Base-by-base conservation (phyloP, 176 grass and related monocot species). In the Avena sativa region DNA sequence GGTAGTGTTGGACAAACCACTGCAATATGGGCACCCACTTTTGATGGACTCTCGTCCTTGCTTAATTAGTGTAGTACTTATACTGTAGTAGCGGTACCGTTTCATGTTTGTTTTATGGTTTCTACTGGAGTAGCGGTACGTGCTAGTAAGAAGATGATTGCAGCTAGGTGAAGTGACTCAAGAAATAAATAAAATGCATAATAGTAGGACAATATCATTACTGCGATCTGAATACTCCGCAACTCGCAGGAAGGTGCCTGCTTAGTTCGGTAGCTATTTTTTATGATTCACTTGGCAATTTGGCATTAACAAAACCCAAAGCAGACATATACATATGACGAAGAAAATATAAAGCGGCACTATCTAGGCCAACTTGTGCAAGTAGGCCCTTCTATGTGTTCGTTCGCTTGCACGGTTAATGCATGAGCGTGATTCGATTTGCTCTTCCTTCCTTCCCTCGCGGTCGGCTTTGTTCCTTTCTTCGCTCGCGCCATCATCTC, bases 361-460 rank as follows among this genome's bases (percentile, higher is more conserved):
- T 73, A 40, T 3, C 36, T 23, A 72, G 84, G 73, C 34, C 89
- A 90, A 87, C 32, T 90, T 90, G 89, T 17, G 53, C 53, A 44
- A 28, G 50, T 19, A 19, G 26, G 10, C 26, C 21, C 6, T 2
- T 7, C 0, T 48, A 48, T 50, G 3, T 23, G 21, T 19, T 23
- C 46, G 51, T 28, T 84, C 20, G n/a, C 51, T 83, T 68, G 17
- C 32, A 71, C 20, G 52, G 88, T 86, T 71, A 82, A 78, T 79
- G 75, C 77, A 78, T 79, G 76, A 71, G 14, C 23, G 23, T 23
- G 61, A 64, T 64, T 71, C 64, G 58, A 75, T 80, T 57, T 46
- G 62, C 25, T 53, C 12, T 8, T 68, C 6, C 47, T 2, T 53
- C 11, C 64, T 23, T 23, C 23, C 23, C 23, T 23, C 23, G 23